These are phyloP conservation scores for Stephania cephalantha DNA, from an alignment of 164 flowering plant species.

Conservation along the genomic window DNA sequence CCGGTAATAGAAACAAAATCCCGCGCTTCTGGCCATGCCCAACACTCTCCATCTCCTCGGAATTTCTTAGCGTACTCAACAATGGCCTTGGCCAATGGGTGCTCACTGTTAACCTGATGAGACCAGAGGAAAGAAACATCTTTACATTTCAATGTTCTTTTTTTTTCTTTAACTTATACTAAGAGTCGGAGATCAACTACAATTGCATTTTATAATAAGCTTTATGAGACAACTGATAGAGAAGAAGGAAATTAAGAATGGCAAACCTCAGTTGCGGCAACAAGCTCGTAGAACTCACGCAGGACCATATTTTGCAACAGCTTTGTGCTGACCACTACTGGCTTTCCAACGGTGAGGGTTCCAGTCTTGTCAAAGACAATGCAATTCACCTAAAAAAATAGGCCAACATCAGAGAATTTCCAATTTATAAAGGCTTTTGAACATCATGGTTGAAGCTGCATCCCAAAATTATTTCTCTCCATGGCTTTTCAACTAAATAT, in stretches of 20 bases:
- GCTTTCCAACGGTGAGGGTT: conserved; percentile 84
- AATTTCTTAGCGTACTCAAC: conserved; percentile 71
- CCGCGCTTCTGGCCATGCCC: conserved; percentile 47
- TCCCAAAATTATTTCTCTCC: neutral
- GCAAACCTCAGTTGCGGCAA: conserved; percentile 78
- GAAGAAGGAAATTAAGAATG: neutral
- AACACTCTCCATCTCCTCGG: conserved; percentile 40
- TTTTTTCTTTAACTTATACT: neutral
- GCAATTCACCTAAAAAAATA: conserved; percentile 57
- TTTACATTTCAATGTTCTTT: too few species aligned
- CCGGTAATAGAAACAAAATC: conserved; percentile 63
- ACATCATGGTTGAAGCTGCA: neutral
- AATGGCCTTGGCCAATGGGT: conserved; percentile 83
- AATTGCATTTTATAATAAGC: neutral
- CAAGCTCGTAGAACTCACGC: conserved; percentile 58
- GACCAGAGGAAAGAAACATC: neutral
- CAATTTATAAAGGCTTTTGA: neutral
- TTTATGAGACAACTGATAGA: neutral
- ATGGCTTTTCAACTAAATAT: neutral
- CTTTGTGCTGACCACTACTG: conserved; percentile 64
- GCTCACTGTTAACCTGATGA: conserved; percentile 74
- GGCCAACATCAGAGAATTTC: neutral
- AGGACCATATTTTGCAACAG: conserved; percentile 55
- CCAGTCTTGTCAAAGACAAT: conserved; percentile 95
- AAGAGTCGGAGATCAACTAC: neutral